Evolutionary conservation across 73 alveolate species (phyloP).

Genomic region (Stentor roeselii): DNA sequence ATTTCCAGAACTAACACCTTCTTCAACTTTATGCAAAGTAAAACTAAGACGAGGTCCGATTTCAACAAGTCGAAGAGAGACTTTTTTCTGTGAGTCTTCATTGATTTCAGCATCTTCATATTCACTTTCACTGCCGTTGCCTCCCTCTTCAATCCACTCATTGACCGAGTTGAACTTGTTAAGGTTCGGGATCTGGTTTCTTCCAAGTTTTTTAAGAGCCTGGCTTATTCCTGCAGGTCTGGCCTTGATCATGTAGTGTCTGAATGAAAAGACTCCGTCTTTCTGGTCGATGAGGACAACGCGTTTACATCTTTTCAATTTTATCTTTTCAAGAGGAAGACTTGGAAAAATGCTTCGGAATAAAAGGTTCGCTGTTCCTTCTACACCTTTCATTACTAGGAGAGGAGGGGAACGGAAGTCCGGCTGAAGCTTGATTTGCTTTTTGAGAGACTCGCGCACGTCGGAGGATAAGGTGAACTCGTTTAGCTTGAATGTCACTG

Average conservation of each 20-base stretch:
- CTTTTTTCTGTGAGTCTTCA: slow-evolving; percentile 56
- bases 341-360: slow-evolving; percentile 18
- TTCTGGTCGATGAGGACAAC: slow-evolving; percentile 67
- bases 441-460: slow-evolving; percentile 48
- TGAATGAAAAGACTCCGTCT: slow-evolving; percentile 60
- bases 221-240: slow-evolving; percentile 74
- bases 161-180: slow-evolving; percentile 70
- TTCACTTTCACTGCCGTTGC: slow-evolving; percentile 79
- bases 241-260: slow-evolving; percentile 84
- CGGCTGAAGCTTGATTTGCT: neutral
- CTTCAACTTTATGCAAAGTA: slow-evolving; percentile 78
- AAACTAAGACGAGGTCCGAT: slow-evolving; percentile 86
- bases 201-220: slow-evolving; percentile 72
- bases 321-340: slow-evolving; percentile 47
- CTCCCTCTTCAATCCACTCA: slow-evolving; percentile 69
- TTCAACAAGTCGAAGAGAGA: slow-evolving; percentile 72
- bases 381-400: neutral
- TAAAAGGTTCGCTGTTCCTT: neutral
- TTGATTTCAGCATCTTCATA: slow-evolving; percentile 79
- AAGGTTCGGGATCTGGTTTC: slow-evolving; percentile 71
- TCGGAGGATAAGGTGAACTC: slow-evolving; percentile 74
- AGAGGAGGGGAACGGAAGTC: slow-evolving; percentile 15
- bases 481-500: slow-evolving; percentile 77
- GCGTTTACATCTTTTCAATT: slow-evolving; percentile 75
- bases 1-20: slow-evolving; percentile 88